phyloP scores from a whole-genome alignment of 768 basidiomycete genomes.

The Lentinula raphanica region DNA sequence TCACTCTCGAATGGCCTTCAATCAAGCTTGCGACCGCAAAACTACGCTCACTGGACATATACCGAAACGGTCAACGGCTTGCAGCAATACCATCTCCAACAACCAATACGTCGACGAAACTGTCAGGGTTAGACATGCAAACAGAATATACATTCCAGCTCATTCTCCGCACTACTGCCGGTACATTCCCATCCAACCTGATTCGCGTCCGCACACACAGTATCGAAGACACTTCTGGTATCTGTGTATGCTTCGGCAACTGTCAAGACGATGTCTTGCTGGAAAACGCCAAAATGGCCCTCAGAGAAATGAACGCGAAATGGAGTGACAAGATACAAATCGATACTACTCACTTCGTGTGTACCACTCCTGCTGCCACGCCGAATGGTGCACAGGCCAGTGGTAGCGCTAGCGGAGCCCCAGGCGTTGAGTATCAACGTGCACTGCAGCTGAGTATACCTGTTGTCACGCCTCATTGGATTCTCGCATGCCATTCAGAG shows the following conservation, averaged over 20 bases:
- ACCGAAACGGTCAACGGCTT: conserved; percentile 84
- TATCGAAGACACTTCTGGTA: conserved; percentile 92
- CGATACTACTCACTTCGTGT: conserved; percentile 97
- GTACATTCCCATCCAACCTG: conserved; percentile 81
- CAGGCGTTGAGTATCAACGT: conserved; percentile 90
- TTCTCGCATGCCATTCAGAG: conserved; percentile 82
- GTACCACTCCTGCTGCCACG: conserved; percentile 79
- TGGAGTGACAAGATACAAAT: conserved; percentile 94
- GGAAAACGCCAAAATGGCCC: conserved; percentile 74
- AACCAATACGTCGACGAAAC: conserved; percentile 83
- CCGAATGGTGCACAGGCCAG: conserved; percentile 51
- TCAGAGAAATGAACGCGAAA: conserved; percentile 82
- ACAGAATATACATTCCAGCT: conserved; percentile 94
- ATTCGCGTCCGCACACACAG: conserved; percentile 86
- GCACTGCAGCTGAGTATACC: conserved; percentile 92
- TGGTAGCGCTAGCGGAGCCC: conserved; percentile 49
- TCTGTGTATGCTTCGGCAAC: conserved; percentile 92
- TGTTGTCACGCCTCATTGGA: conserved; percentile 92
- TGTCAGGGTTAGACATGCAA: conserved; percentile 75
- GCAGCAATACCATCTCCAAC: conserved; percentile 79
- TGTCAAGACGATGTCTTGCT: conserved; percentile 72
- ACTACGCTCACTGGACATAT: conserved; percentile 86
- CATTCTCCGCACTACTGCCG: conserved; percentile 87
- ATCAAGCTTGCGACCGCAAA: conserved; percentile 82
- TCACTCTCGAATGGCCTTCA: conserved; percentile 92